Evolutionary conservation across 768 basidiomycete species (phyloP).

Genomic region (Myochromella boudieri): DNA sequence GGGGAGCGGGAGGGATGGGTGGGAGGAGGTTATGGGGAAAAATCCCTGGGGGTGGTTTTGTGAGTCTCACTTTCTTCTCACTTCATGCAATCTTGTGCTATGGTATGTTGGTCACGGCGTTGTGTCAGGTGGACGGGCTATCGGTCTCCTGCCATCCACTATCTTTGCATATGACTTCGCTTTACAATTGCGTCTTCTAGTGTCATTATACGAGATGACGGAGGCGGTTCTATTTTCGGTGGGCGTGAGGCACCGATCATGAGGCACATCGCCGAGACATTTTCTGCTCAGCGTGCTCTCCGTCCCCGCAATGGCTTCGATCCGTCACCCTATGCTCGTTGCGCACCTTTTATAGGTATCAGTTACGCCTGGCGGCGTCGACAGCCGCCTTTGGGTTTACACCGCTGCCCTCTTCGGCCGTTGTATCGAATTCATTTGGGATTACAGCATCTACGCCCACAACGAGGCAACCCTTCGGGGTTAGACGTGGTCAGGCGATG

Average conservation of each 20-base stretch:
- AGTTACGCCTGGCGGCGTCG: neutral
- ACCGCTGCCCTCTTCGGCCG: no score
- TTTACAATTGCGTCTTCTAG: no score
- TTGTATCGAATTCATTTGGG: no score
- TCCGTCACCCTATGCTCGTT: neutral
- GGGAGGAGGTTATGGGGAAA: conserved; percentile 83
- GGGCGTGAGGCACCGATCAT: no score
- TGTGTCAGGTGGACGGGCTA: neutral
- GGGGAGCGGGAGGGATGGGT: conserved; percentile 60
- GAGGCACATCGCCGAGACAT: neutral
- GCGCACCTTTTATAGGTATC: neutral
- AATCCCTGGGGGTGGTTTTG: conserved; percentile 73
- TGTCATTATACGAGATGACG: no score
- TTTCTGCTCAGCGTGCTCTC: neutral
- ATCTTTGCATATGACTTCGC: no score
- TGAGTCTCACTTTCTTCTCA: conserved; percentile 42
- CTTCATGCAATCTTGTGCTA: conserved; percentile 5
- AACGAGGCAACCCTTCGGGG: conserved; percentile 4
- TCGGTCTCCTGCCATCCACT: neutral
- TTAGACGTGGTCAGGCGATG: no score
- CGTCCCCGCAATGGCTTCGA: neutral
- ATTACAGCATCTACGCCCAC: neutral
- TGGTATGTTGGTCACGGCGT: no score
- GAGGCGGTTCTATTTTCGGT: no score
- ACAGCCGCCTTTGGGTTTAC: neutral